Conservation (phyloP, 176 grass and related monocot species). For the Triticum turgidum region DNA sequence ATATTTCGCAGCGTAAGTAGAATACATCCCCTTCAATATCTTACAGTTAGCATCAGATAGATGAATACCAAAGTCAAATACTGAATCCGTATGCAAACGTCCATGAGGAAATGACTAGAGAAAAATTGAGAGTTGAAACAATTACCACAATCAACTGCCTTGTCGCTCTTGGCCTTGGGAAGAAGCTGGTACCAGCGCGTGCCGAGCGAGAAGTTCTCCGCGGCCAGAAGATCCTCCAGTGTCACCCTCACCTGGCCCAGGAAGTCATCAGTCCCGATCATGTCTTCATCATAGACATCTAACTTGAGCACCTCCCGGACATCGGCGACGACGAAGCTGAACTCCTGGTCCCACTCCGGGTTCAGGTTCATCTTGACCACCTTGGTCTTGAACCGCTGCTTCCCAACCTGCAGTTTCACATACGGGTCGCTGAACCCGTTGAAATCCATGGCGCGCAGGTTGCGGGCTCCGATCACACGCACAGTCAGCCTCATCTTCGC, state of each 20-base stretch:
- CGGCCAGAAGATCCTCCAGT: conserved; percentile 55
- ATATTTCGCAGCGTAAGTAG: too few relatives aligned
- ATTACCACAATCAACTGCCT: conserved; percentile 72
- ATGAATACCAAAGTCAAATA: too few relatives aligned
- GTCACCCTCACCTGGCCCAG: conserved; percentile 71
- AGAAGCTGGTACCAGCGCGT: conserved; percentile 73
- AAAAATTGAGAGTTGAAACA: background rate
- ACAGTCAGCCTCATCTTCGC: conserved; percentile 68
- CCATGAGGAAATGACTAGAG: background rate
- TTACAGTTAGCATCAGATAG: too few relatives aligned
- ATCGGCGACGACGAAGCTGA: conserved; percentile 65
- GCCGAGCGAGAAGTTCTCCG: conserved; percentile 52
- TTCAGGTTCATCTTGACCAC: conserved; percentile 85
- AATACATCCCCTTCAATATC: too few relatives aligned
- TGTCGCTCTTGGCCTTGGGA: conserved; percentile 68
- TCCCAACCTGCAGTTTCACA: conserved; percentile 78
- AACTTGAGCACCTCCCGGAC: conserved; percentile 65
- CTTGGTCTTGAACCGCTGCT: conserved; percentile 71
- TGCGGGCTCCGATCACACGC: conserved; percentile 71
- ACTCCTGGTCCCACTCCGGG: conserved; percentile 92
- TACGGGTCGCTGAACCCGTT: conserved; percentile 84
- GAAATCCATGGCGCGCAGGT: conserved; percentile 69
- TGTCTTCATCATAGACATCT: conserved; percentile 73
- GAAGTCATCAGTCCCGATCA: conserved; percentile 70
- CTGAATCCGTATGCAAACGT: background rate